Base-by-base conservation (phyloP, 768 basidiomycete species). In the Sarcodon aspratus region DNA sequence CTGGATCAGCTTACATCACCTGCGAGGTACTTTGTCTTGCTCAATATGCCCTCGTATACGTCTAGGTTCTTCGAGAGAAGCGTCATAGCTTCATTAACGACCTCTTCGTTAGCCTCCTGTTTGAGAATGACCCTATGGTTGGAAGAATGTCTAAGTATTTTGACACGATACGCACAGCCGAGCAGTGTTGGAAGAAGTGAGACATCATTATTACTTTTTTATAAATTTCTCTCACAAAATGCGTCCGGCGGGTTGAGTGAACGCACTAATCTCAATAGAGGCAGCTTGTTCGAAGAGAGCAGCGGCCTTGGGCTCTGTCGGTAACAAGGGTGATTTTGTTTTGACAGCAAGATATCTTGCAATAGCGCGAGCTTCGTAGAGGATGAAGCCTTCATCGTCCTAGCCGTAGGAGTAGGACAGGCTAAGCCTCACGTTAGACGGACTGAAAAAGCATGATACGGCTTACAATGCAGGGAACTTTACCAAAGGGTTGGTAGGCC, bases 351-450 rank as follows among this genome's bases (percentile, higher is more conserved):
- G 56, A 58, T 85, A 86, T 11, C 76, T 72, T 35, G 57, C 61
- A 52, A 85, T 82, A 0, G 80, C 80, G 10, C 80, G 75, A 36
- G 72, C 73, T 56, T 82, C 80, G 59, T 71, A 83, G 27, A 87
- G 54, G 48, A 73, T 65, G 61, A 82, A 76, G 5, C 79, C 82
- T 36, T 79, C 79, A 18, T 84, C 80, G 46, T 79, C 56, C 18
- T 55, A 27, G 21, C 21, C 21, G 21, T 27, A 27, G 21, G 2
- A 27, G 3, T 2, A 27, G 21, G 21, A 27, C n/a, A n/a, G n/a
- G n/a, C n/a, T 27, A 27, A 27, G 21, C 21, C 5, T 27, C 3
- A 27, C 2, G 21, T 27, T 27, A 5, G 21, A 27, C 21, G 5
- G 5, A 5, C 21, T 27, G 21, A 5, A 5, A 27, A 27, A 5